Conservation (phyloP, 345 rosid species). For the Laguncularia racemosa region DNA sequence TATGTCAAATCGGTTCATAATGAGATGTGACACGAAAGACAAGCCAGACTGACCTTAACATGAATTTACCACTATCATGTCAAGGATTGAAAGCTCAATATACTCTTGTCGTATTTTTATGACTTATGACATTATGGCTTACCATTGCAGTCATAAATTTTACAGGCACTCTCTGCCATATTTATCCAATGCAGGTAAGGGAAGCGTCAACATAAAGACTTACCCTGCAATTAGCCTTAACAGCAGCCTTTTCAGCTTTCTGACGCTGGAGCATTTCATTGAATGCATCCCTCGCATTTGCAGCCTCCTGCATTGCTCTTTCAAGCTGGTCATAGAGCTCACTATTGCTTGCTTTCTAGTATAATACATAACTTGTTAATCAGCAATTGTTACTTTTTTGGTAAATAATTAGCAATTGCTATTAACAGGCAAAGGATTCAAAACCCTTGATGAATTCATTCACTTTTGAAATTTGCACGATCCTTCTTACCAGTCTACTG, state of each 20-base stretch:
- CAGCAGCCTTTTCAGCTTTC: conserved; percentile 55
- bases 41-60: too few species aligned
- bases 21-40: too few species aligned
- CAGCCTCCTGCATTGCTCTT: conserved; percentile 48
- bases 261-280: conserved; percentile 44
- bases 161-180: background rate
- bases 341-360: conserved; percentile 46
- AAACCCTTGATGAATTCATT: background rate
- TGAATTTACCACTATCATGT: too few species aligned
- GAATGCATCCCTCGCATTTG: conserved; percentile 44
- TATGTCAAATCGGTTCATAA: too few species aligned
- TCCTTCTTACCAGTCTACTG: background rate
- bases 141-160: background rate
- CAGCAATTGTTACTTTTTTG: too few species aligned
- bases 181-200: too few species aligned
- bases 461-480: background rate
- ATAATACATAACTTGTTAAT: background rate
- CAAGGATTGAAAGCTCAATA: too few species aligned
- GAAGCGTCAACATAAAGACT: background rate
- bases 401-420: too few species aligned
- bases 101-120: background rate
- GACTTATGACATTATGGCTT: background rate
- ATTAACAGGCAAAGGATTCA: too few species aligned
- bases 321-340: conserved; percentile 38
- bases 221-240: conserved; percentile 70